phyloP scores from a whole-genome alignment of 2,329 filamentous ascomycete species.

The Didymosphaeria variabile region DNA sequence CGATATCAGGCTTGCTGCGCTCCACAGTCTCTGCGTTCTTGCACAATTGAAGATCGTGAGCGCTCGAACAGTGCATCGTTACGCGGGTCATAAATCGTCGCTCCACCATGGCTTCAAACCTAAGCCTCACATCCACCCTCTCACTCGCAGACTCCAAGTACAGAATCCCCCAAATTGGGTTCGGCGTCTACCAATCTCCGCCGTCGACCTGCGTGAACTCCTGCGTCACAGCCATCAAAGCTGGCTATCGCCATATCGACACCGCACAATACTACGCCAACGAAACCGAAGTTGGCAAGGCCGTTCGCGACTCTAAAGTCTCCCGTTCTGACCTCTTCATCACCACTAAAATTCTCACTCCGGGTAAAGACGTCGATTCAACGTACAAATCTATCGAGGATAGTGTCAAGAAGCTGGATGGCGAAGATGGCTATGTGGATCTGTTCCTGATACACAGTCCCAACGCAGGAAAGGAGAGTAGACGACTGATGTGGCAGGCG shows the following conservation, averaged over 20 bases:
- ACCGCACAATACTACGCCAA: conserved; percentile 76
- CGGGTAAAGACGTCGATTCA: conserved; percentile 63
- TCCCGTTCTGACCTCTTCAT: conserved; percentile 70
- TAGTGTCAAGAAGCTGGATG: conserved; percentile 69
- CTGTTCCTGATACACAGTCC: conserved; percentile 75
- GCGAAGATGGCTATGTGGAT: conserved; percentile 71
- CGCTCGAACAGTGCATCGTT: background rate
- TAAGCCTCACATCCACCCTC: conserved; percentile 59
- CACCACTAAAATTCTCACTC: conserved; percentile 73
- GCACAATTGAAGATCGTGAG: background rate
- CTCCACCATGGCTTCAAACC: conserved; percentile 31
- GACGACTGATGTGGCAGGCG: conserved; percentile 72
- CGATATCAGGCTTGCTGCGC: background rate
- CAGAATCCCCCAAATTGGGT: conserved; percentile 72
- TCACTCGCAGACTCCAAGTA: conserved; percentile 60
- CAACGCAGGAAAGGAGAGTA: conserved; percentile 61
- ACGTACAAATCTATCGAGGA: conserved; percentile 68
- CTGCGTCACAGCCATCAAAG: conserved; percentile 65
- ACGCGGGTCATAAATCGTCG: background rate
- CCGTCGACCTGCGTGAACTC: conserved; percentile 65
- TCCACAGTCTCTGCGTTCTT: background rate
- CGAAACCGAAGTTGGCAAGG: conserved; percentile 71
- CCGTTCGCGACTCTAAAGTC: conserved; percentile 66
- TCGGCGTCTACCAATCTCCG: conserved; percentile 73
- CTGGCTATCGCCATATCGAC: conserved; percentile 71